Conservation (phyloP, 208 protist species). For the Crithidia fasciculata region DNA sequence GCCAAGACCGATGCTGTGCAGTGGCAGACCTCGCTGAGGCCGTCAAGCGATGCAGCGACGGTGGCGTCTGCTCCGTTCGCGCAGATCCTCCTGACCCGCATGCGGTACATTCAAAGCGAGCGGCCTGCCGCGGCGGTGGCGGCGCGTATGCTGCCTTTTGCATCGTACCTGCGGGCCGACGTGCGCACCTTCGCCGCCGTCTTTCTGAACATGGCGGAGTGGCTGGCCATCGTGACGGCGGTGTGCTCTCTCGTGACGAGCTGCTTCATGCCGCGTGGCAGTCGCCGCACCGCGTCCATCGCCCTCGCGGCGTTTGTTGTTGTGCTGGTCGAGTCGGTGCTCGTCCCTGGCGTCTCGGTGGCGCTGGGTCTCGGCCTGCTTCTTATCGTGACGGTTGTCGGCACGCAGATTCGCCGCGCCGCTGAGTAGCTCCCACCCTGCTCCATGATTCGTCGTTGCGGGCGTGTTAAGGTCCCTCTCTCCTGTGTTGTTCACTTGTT, state of each 20-base stretch:
- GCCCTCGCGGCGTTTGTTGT: constrained; percentile 51
- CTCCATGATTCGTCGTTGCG: no score
- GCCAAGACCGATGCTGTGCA: constrained; percentile 35
- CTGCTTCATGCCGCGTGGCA: constrained; percentile 62
- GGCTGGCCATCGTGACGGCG: constrained; percentile 47
- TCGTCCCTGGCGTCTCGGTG: constrained; percentile 32
- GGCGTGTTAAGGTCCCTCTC: not conserved
- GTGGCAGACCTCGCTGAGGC: constrained; percentile 19
- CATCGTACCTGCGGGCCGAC: constrained; percentile 11
- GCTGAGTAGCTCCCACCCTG: constrained; percentile 6
- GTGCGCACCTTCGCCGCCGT: not conserved
- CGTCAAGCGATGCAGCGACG: not conserved
- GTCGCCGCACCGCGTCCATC: constrained; percentile 35
- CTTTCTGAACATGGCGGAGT: constrained; percentile 23
- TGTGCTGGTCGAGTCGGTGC: constrained; percentile 43
- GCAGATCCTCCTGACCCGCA: constrained; percentile 35
- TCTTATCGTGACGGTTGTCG: constrained; percentile 38
- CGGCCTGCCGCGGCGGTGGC: not conserved
- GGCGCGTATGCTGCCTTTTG: constrained; percentile 7
- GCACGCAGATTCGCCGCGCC: constrained; percentile 33
- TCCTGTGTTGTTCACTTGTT: not conserved
- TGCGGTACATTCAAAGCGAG: constrained; percentile 30
- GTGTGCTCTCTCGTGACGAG: constrained; percentile 50
- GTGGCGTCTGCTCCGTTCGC: constrained; percentile 30
- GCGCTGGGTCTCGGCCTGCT: constrained; percentile 53